Evolutionary conservation across 352 stramenopile species (phyloP), one percentile per base, ranked within the genome.

Genomic region (Pythium insidiosum): DNA sequence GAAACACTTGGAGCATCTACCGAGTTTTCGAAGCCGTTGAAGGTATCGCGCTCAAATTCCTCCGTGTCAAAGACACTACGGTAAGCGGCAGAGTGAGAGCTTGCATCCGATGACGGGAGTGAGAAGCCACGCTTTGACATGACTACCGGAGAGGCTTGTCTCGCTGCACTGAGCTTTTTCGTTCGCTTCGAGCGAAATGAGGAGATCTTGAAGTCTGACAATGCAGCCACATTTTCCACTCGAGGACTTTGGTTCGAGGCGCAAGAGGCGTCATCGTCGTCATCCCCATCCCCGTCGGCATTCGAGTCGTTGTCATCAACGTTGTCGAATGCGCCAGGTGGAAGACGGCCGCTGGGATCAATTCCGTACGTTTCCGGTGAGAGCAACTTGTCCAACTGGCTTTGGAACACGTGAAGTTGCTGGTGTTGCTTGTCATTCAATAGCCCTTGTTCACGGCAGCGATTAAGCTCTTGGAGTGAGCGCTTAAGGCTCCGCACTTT

Each of bases 321-420:
- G 25, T 41, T 13, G 29, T 63, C 54, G 20, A 63, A 63, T 5
- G 48, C 28, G 9, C 55, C 55, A 18, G 63, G 52, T 15, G 56
- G 59, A 4, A 78, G 49, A 24, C 78, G 69, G 10, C 72, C 70
- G 24, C 62, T 77, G 1, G 75, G 75, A 45, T 88, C 75, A 42
- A 88, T 89, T 37, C 77, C 77, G 59, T 90, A 90, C 2, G 74
- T 87, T 61, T 86, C 74, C 13, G 77, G 73, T 1, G 74, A 81
- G 23, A 90, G 54, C n/a, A 90, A 63, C 10, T 78, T 79, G 46
- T 83, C 69, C n/a, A 90, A 56, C 42, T 90, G 77, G 20, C 60
- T 70, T 50, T 86, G 74, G 42, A 86, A 88, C 15, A 68, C 66
- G 36, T 61, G 49, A 23, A 75, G 65, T 42, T 90, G 77, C 33